Percentiles rank a stretch among this genome's conserved stretches.
Conservation (phyloP, 78 protist species). For the Dictyostelium intermedium region DNA sequence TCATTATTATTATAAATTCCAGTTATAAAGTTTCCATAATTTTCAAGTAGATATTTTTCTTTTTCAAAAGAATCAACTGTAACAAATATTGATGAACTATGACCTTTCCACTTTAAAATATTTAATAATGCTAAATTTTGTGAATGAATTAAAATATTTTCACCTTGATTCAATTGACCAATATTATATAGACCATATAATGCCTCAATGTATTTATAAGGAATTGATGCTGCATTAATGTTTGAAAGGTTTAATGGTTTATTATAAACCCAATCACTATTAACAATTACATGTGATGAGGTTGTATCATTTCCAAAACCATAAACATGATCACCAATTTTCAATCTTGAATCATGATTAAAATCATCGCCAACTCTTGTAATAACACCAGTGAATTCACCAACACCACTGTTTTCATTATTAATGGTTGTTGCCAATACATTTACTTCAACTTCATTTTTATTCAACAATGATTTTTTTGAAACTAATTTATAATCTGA, state of each 20-base stretch:
- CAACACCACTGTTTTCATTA: neutral
- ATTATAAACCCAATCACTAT: neutral
- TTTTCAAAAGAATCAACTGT: constrained; percentile 40
- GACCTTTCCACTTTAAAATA: constrained; percentile 82
- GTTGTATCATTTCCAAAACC: constrained; percentile 16
- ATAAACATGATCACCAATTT: constrained; percentile 47
- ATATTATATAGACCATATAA: constrained; percentile 13
- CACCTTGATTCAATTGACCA: neutral
- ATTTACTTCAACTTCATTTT: constrained; percentile 18
- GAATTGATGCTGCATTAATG: constrained; percentile 48
- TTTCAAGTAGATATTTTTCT: neutral
- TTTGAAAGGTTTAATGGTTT: neutral
- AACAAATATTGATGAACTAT: constrained; percentile 31
- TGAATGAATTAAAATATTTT: constrained; percentile 75
- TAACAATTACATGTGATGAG: neutral
- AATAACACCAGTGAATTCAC: constrained; percentile 35
- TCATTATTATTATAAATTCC: constrained; percentile 5
- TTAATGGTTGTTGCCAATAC: neutral
- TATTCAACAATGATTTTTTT: neutral
- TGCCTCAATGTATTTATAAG: constrained; percentile 38
- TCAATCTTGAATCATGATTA: neutral
- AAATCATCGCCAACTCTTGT: constrained; percentile 15
- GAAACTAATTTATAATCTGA: neutral
- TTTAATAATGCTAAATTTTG: constrained; percentile 87
- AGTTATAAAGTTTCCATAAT: constrained; percentile 30